Base-by-base conservation (phyloP, 768 basidiomycete species). In the Mycena epipterygia region DNA sequence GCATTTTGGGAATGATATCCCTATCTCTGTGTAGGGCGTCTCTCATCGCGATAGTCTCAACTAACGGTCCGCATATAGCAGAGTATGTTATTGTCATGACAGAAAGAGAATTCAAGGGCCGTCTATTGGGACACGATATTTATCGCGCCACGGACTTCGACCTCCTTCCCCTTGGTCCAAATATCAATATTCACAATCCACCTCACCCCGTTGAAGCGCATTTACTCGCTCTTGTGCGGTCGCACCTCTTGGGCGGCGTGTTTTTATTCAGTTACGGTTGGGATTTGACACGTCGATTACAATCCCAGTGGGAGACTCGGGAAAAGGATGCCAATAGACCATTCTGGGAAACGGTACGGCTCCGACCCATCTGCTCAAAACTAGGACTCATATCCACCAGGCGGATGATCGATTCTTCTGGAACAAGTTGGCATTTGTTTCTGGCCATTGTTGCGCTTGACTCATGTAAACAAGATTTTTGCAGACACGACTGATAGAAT, bases 391-490 rank as follows among this genome's bases (percentile, higher is more conserved):
- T 37, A 21, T 39, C 41, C 35, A 29, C 46, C 75, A 97, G 92
- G 93, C 92, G 42, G 98, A 99, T 73, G 96, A 98, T 77, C 88
- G 97, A 71, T 99, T 99, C 83, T 99, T 99, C 82, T 99, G 97
- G 97, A 99, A 99, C 81, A 94, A 90, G 89, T 93, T 67, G 12
- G 64, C 53, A 81, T 78, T 19, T 60, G 27, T 52, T 51, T 35
- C 16, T 73, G 87, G 86, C 76, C 88, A 87, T 74, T 77, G 93
- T 67, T 90, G 91, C 69, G 81, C 85, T 17, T 86, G 88, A 72
- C 82, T 95, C 70, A 91, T 93, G 65, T 89, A 84, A 89, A 77
- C 79, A 56, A 86, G 84, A 72, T 84, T 80, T 67, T 67, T 84
- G 59, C 84, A 84, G 64, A 78, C 82, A 30, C 79, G 79, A 61